Base-by-base conservation (phyloP, 441 rosid genomes). In the Pelargonium fulgidum region DNA sequence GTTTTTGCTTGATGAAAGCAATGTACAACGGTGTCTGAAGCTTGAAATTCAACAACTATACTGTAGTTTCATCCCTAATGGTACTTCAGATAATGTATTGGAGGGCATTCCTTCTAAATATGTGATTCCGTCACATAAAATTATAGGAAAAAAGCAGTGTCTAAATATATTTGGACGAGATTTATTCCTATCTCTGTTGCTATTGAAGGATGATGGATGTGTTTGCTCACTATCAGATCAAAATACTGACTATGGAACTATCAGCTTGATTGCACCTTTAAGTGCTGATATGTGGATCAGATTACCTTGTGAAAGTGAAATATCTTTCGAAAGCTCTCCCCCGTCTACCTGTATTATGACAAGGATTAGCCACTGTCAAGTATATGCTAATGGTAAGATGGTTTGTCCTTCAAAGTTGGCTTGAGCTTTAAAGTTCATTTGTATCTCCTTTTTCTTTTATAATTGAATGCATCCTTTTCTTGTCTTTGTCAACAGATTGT, bases 261-360 rank as follows among this genome's bases (percentile, higher is more conserved):
- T 79, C 75, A 58, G 79, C 58, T 79, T 94, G 70, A 81, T 88
- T 72, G 72, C 82, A 48, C 85, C 86, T 7, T 70, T 85, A 36
- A 77, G 76, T 82, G 96, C 86, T 65, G 94, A 92, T 73, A 76
- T 86, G 22, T 89, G 99, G 99, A 81, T 90, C 69, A 84, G 89
- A 80, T 80, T 94, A 76, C 96, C 97, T 52, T 75, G 79, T 75
- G 84, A 84, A 77, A 70, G 39, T 68, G 78, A 77, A 65, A 59
- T 69, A 16, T 26, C 48, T 59, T 19, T 63, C 69, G 76, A 69
- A 67, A 78, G 72, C 47, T 78, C 78, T 73, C 80, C 79, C 3
- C 75, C 75, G 70, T 68, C 81, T 70, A 76, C 79, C 24, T 85
- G 89, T 81, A 70, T 90, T 74, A 94, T 92, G 96, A 82, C 84